Conservation (phyloP, 129 eudicot species). For the Tanacetum coccineum region DNA sequence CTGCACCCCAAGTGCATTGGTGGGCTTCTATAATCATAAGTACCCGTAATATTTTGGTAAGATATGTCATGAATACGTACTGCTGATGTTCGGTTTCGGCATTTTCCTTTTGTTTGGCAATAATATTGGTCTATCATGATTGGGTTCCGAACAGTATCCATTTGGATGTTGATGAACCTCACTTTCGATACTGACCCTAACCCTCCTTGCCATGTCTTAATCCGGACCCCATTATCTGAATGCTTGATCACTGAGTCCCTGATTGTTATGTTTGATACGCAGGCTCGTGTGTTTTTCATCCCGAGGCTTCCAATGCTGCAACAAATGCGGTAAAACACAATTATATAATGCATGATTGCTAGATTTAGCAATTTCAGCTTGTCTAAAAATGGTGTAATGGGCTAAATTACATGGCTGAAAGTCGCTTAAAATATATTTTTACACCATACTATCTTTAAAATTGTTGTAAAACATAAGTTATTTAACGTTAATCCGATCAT, state of each 20-base stretch:
- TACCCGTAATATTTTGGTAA: slow-evolving; percentile 63
- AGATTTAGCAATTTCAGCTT: no score
- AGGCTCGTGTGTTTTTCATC: slow-evolving; percentile 64
- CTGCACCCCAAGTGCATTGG: slow-evolving; percentile 85
- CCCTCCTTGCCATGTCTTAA: slow-evolving; percentile 99
- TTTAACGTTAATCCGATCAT: no score
- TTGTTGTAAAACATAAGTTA: no score
- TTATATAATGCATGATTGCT: no score
- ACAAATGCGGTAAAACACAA: neutral
- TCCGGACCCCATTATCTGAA: slow-evolving; percentile 92
- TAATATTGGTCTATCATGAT: slow-evolving; percentile 90
- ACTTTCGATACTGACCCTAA: slow-evolving; percentile 72
- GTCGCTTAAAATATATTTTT: neutral
- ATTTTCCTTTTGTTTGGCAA: slow-evolving; percentile 49
- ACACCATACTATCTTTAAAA: no score
- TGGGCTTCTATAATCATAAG: slow-evolving; percentile 68
- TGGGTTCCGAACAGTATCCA: slow-evolving; percentile 93
- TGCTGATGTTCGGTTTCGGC: slow-evolving; percentile 79
- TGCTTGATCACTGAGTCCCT: slow-evolving; percentile 58
- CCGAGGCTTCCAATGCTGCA: slow-evolving; percentile 94
- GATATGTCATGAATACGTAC: slow-evolving; percentile 44
- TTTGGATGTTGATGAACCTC: slow-evolving; percentile 58
- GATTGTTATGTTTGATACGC: slow-evolving; percentile 73
- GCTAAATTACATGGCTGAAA: neutral
- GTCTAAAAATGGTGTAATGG: no score